Conservation (phyloP, 805 yeast genomes). For the Saccharomycopsis fermentans region DNA sequence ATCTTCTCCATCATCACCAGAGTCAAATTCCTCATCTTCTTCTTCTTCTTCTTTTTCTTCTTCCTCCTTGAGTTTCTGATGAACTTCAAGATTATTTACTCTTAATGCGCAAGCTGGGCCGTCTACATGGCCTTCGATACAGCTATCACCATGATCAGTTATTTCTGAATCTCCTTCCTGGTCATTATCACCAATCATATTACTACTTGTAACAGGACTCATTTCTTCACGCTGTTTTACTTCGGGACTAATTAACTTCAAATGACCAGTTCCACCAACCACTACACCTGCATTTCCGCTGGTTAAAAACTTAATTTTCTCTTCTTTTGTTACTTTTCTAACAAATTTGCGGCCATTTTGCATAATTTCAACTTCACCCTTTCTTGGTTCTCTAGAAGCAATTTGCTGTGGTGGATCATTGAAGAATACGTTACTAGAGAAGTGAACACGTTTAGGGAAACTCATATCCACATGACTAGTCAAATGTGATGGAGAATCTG, state of each 20-base stretch:
- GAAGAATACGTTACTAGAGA: slow-evolving; percentile 65
- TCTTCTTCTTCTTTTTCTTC: slow-evolving; percentile 2
- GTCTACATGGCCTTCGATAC: neutral
- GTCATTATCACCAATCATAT: neutral
- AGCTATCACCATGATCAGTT: neutral
- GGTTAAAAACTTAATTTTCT: slow-evolving; percentile 34
- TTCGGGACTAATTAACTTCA: slow-evolving; percentile 31
- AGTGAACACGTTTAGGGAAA: slow-evolving; percentile 45
- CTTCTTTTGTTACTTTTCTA: slow-evolving; percentile 46
- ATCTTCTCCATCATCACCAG: slow-evolving; percentile 21
- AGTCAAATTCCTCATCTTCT: slow-evolving; percentile 17
- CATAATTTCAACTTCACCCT: slow-evolving; percentile 67
- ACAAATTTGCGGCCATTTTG: slow-evolving; percentile 45
- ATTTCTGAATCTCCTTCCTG: neutral
- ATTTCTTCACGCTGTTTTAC: slow-evolving; percentile 5
- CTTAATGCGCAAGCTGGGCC: neutral
- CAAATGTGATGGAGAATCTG: slow-evolving; percentile 11
- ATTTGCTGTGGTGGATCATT: slow-evolving; percentile 88
- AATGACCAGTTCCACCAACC: slow-evolving; percentile 69
- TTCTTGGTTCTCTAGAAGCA: slow-evolving; percentile 67
- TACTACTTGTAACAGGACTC: neutral
- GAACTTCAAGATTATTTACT: neutral
- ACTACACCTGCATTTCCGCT: slow-evolving; percentile 57
- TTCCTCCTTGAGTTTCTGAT: slow-evolving; percentile 2
- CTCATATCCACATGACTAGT: slow-evolving; percentile 1